Evolutionary conservation across 1,284 basidiomycete species (phyloP).

Genomic region (Peniophora sp.): DNA sequence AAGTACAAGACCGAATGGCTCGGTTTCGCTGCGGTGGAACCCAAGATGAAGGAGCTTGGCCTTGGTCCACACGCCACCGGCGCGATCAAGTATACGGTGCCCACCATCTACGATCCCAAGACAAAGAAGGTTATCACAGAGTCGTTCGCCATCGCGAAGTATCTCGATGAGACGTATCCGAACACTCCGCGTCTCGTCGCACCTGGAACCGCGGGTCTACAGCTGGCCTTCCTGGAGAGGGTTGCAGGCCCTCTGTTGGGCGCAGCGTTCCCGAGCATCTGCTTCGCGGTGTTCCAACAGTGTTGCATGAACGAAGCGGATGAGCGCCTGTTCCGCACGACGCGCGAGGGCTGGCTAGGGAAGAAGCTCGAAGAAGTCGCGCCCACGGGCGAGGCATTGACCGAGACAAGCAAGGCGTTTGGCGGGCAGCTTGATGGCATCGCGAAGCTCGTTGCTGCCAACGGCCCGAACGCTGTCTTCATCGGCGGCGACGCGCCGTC

Average conservation of each 20-base stretch:
- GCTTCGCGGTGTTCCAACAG: conserved; percentile 18
- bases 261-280: conserved; percentile 2
- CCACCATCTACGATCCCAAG: neutral
- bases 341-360: neutral
- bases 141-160: neutral
- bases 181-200: neutral
- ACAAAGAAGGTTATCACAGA: neutral
- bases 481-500: neutral
- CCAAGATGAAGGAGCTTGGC: neutral
- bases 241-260: neutral
- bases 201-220: neutral
- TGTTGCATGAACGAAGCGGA: conserved; percentile 1
- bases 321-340: neutral
- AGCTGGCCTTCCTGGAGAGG: neutral
- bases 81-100: neutral
- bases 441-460: neutral
- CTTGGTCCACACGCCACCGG: neutral
- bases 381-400: neutral
- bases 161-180: neutral
- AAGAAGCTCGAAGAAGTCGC: neutral
- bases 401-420: too few species aligned
- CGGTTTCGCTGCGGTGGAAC: neutral
- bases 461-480: neutral
- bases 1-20: neutral
- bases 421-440: neutral